These are phyloP conservation scores for Sparassis latifolia DNA, from an alignment of 1,284 basidiomycete species.

Conservation along the genomic window DNA sequence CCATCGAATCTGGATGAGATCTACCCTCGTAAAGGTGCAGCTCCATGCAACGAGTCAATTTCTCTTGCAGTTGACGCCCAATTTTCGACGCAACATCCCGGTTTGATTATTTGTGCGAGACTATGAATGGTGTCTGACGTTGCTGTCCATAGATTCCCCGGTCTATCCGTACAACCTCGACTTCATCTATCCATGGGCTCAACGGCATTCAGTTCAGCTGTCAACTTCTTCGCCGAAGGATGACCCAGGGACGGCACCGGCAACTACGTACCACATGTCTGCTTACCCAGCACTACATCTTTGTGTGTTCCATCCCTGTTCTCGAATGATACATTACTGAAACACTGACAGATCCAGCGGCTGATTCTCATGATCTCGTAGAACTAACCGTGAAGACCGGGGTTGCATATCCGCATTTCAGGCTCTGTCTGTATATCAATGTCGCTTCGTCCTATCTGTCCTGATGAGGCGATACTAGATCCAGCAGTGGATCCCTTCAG, in stretches of 20 bases:
- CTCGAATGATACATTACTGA: neutral
- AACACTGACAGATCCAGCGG: neutral
- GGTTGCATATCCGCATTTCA: neutral
- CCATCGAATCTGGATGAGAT: conserved; percentile 13
- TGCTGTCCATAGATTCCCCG: neutral
- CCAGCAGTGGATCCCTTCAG: neutral
- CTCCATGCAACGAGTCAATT: too few species aligned
- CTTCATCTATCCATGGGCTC: conserved; percentile 2
- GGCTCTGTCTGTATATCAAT: neutral
- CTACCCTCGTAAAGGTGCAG: conserved; percentile 8
- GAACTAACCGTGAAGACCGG: neutral
- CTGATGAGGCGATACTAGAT: neutral
- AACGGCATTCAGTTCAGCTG: neutral
- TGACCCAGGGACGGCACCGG: too few species aligned
- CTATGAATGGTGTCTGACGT: neutral
- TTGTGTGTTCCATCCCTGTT: neutral
- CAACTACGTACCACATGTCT: too few species aligned
- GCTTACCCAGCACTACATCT: neutral
- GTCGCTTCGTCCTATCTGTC: neutral
- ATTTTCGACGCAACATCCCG: conserved; percentile 8
- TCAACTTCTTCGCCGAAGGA: too few species aligned
- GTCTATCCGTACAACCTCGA: conserved; percentile 3
- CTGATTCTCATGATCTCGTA: neutral
- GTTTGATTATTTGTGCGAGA: conserved; percentile 13
- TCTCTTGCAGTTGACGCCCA: neutral